Evolutionary conservation across 805 yeast species (phyloP).

Genomic region (Wickerhamomyces pijperi): DNA sequence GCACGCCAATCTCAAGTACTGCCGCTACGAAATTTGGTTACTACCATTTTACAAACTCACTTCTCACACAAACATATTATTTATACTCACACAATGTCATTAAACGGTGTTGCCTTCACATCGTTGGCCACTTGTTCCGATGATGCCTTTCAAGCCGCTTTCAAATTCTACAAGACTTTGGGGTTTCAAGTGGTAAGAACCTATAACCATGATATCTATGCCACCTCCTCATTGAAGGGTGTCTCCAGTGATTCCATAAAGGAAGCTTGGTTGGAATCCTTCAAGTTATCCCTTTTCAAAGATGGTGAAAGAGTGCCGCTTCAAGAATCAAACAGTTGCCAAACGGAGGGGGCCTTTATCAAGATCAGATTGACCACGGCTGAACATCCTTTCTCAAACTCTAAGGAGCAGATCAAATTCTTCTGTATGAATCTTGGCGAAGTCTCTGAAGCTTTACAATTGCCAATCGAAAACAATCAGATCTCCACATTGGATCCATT

Average conservation of each 20-base stretch:
- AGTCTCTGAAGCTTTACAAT: constrained; percentile 14
- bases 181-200: constrained; percentile 54
- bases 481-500: constrained; percentile 45
- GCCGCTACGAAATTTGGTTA: too few relatives aligned
- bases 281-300: constrained; percentile 46
- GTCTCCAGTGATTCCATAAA: constrained; percentile 53
- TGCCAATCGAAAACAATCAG: constrained; percentile 8
- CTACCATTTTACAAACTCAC: too few relatives aligned
- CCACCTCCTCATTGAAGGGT: constrained; percentile 34
- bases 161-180: constrained; percentile 45
- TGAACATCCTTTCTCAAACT: constrained; percentile 20
- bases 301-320: constrained; percentile 48
- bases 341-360: constrained; percentile 34
- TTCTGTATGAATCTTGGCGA: constrained; percentile 28
- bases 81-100: constrained; percentile 11
- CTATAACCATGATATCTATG: constrained; percentile 37
- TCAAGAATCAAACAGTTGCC: constrained; percentile 29
- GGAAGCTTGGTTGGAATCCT: constrained; percentile 66
- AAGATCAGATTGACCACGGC: constrained; percentile 30
- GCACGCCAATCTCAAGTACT: too few relatives aligned
- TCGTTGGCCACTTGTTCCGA: constrained; percentile 50
- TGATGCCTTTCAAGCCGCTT: constrained; percentile 31
- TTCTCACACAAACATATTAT: not conserved
- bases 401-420: constrained; percentile 27
- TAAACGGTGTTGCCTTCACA: constrained; percentile 37